Conservation (phyloP, 169 alveolate species). For the Neospora caninum region DNA sequence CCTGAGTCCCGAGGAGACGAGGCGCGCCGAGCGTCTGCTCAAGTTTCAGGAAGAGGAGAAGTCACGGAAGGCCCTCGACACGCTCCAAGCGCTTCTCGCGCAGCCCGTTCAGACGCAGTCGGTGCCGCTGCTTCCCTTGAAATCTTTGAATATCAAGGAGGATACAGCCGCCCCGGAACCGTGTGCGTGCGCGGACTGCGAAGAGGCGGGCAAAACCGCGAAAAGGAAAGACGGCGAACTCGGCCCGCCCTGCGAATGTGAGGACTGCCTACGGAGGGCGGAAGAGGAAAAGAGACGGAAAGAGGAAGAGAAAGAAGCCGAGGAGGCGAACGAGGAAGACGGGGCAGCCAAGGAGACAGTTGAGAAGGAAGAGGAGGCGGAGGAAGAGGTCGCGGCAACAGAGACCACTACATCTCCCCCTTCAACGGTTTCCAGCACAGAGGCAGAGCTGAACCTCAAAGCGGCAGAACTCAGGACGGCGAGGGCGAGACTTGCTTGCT, state of each 20-base stretch:
- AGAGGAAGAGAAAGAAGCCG: neutral
- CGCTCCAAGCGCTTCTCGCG: neutral
- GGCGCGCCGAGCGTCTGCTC: neutral
- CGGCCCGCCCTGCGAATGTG: neutral
- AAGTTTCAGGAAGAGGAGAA: neutral
- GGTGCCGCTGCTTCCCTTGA: neutral
- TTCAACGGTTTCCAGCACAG: neutral
- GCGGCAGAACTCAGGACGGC: neutral
- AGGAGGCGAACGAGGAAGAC: neutral
- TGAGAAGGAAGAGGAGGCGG: neutral
- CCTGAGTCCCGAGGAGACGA: too few relatives aligned
- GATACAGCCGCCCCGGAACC: neutral
- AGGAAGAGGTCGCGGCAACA: neutral
- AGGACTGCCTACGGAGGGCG: slow-evolving; percentile 1
- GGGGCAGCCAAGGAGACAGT: neutral
- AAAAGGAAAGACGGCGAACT: neutral
- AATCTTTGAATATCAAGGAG: neutral
- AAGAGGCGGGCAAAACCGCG: neutral
- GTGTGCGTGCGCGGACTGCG: neutral
- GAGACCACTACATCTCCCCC: neutral
- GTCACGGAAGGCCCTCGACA: neutral
- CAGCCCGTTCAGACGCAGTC: neutral
- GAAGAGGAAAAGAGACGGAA: neutral
- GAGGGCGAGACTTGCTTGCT: neutral
- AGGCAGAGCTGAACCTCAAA: neutral